These are phyloP conservation scores for Bimuria novae-zelandiae DNA, from an alignment of 2,329 filamentous ascomycete genomes.

Conservation along the genomic window DNA sequence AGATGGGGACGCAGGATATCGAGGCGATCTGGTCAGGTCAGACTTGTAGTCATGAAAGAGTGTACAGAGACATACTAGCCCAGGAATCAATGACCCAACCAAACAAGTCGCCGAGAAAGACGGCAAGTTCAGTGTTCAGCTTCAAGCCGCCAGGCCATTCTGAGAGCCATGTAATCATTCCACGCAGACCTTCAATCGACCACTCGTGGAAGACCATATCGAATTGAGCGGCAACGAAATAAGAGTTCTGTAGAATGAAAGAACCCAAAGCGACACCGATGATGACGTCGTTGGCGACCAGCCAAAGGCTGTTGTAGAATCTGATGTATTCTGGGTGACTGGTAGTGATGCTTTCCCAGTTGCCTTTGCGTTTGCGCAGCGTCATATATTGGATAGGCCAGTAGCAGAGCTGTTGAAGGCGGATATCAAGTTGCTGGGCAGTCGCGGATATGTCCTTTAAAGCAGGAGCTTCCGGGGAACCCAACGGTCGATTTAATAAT, in stretches of 20 bases:
- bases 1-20: slow-evolving; percentile 75
- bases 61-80: slow-evolving; percentile 66
- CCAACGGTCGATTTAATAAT: slow-evolving; percentile 82
- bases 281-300: slow-evolving; percentile 97
- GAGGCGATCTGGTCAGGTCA: slow-evolving; percentile 66
- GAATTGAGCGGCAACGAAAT: slow-evolving; percentile 80
- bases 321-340: slow-evolving; percentile 98
- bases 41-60: background rate
- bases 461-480: slow-evolving; percentile 73
- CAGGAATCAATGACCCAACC: slow-evolving; percentile 99
- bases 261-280: slow-evolving; percentile 96
- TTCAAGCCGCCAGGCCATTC: slow-evolving; percentile 94
- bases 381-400: slow-evolving; percentile 98
- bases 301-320: slow-evolving; percentile 98
- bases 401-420: slow-evolving; percentile 96
- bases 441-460: slow-evolving; percentile 96
- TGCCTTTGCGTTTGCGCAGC: slow-evolving; percentile 81
- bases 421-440: slow-evolving; percentile 95
- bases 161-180: slow-evolving; percentile 94
- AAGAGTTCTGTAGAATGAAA: slow-evolving; percentile 94
- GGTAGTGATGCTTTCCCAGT: slow-evolving; percentile 94
- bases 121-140: slow-evolving; percentile 88
- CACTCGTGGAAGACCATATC: slow-evolving; percentile 76
- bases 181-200: slow-evolving; percentile 84
- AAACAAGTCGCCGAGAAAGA: slow-evolving; percentile 94